phyloP scores from a whole-genome alignment of 805 yeast species.

The Komagataella kurtzmanii region DNA sequence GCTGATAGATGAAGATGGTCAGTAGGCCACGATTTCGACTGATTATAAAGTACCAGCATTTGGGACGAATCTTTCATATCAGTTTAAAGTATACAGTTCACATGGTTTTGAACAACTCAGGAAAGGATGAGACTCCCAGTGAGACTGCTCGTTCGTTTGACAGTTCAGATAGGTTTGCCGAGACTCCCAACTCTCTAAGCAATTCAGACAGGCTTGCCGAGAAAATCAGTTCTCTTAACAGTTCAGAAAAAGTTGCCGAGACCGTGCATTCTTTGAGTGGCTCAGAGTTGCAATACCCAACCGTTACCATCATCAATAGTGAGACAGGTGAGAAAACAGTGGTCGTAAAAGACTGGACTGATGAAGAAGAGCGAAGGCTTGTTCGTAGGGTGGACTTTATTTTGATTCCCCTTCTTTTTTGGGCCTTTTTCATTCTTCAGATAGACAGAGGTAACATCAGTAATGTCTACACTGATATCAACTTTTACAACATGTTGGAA shows the following conservation, averaged over 20 bases:
- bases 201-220: background rate
- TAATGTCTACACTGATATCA: conserved; percentile 33
- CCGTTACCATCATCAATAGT: conserved; percentile 1
- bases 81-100: background rate
- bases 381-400: conserved; percentile 7
- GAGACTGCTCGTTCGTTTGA: background rate
- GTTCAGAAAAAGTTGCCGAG: background rate
- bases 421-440: conserved; percentile 19
- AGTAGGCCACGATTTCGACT: too few species aligned
- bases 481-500: conserved; percentile 19
- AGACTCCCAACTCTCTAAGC: background rate
- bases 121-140: background rate
- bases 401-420: conserved; percentile 5
- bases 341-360: conserved; percentile 6
- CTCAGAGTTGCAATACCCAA: background rate
- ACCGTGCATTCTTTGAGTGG: background rate
- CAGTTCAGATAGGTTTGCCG: background rate
- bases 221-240: background rate
- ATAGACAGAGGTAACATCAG: conserved; percentile 39
- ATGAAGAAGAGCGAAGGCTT: conserved; percentile 7
- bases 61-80: background rate
- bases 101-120: background rate
- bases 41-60: background rate
- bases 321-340: conserved; percentile 3
- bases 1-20: background rate